A percentile compares a stretch with the other conserved stretches of the same genome.
Conservation (phyloP, 179 eudicot genomes). For the Pouteria campechiana region DNA sequence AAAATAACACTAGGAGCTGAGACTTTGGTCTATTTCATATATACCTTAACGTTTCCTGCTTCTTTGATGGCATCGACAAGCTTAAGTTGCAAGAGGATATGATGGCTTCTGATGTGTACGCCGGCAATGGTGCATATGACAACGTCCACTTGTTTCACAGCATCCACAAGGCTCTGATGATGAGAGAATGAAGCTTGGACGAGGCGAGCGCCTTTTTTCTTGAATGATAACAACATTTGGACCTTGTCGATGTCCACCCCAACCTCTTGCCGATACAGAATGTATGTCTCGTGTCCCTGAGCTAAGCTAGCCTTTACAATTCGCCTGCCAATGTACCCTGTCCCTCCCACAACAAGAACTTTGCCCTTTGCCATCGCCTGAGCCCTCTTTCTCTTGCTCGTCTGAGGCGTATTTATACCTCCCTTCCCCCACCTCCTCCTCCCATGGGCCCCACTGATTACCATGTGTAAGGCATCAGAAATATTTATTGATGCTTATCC, state of each 20-base stretch:
- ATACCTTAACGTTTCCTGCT: slow-evolving; percentile 64
- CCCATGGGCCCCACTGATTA: no score
- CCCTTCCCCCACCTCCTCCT: no score
- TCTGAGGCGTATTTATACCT: no score
- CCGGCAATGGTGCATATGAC: slow-evolving; percentile 49
- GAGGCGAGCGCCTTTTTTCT: slow-evolving; percentile 46
- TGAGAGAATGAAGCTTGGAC: slow-evolving; percentile 38
- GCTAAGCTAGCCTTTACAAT: slow-evolving; percentile 44
- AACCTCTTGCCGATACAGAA: slow-evolving; percentile 35
- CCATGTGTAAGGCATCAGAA: no score
- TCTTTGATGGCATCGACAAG: slow-evolving; percentile 57
- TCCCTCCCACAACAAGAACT: slow-evolving; percentile 58
- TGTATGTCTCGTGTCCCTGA: slow-evolving; percentile 44
- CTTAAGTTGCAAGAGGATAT: slow-evolving; percentile 36
- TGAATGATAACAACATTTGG: slow-evolving; percentile 36
- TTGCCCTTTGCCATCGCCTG: slow-evolving; percentile 42
- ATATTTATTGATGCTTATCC: no score
- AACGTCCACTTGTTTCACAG: slow-evolving; percentile 48
- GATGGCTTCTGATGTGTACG: slow-evolving; percentile 35
- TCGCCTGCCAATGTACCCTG: slow-evolving; percentile 56
- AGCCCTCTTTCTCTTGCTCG: background rate
- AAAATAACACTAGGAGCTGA: no score
- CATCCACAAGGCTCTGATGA: slow-evolving; percentile 44
- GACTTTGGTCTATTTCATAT: no score
- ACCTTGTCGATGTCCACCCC: slow-evolving; percentile 46